Percentiles rank a stretch among this genome's conserved stretches.
Conservation (phyloP, 2,329 filamentous ascomycete species). For the Huntiella bhutanensis region DNA sequence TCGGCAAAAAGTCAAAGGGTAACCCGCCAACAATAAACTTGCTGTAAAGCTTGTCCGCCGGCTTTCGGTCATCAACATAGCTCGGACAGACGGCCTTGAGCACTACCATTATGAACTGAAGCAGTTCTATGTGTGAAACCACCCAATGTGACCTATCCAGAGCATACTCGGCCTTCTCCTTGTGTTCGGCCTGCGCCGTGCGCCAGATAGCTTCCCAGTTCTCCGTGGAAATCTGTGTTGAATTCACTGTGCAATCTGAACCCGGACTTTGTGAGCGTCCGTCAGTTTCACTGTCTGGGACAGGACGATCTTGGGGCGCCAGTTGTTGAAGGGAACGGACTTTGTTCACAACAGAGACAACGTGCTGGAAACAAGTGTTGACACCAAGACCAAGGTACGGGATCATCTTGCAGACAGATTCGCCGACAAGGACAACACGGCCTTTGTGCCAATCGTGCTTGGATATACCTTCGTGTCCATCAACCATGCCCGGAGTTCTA, state of each 20-base stretch:
- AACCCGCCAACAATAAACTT: neutral
- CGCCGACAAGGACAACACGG: slow-evolving; percentile 19
- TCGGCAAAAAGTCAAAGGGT: slow-evolving; percentile 1
- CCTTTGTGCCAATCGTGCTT: slow-evolving; percentile 16
- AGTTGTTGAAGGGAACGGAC: neutral
- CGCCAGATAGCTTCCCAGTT: neutral
- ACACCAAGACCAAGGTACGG: slow-evolving; percentile 18
- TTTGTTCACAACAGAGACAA: slow-evolving; percentile 14
- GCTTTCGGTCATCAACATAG: neutral
- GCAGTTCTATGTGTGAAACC: neutral
- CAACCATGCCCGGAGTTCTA: slow-evolving; percentile 13
- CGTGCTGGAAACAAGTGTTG: slow-evolving; percentile 18
- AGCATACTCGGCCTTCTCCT: neutral
- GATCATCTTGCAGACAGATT: slow-evolving; percentile 19
- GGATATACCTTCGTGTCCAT: slow-evolving; percentile 18
- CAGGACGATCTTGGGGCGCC: neutral
- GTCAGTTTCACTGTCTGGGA: neutral
- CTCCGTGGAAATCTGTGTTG: neutral
- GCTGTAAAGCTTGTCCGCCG: neutral
- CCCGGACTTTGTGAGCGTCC: neutral
- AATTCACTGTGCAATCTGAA: neutral
- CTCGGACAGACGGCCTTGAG: neutral
- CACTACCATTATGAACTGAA: neutral
- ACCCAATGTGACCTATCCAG: neutral
- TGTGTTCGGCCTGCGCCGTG: neutral